Evolutionary conservation across 257 asterid genomes (phyloP).

Genomic region (Agastache rugosa): DNA sequence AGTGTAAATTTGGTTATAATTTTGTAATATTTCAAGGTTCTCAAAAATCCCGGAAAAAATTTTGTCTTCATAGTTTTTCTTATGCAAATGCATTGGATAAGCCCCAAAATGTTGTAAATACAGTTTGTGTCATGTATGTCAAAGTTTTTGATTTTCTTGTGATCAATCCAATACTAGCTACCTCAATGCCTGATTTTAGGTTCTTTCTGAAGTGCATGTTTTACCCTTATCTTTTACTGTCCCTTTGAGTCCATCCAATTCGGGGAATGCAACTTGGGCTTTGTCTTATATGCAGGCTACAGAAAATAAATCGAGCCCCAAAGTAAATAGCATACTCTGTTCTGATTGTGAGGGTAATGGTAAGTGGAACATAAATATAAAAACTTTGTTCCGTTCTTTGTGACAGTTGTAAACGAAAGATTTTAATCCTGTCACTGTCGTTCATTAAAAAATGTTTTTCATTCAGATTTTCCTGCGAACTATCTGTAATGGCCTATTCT

Average conservation of each 20-base stretch:
- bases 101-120: neutral
- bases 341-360: conserved; percentile 64
- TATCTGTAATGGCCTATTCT: too few relatives aligned
- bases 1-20: conserved; percentile 24
- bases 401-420: too few relatives aligned
- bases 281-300: conserved; percentile 47
- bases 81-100: conserved; percentile 9
- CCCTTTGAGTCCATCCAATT: neutral
- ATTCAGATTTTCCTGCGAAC: neutral
- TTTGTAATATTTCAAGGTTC: neutral
- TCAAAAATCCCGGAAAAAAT: too few relatives aligned
- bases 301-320: conserved; percentile 36
- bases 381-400: too few relatives aligned
- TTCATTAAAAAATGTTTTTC: too few relatives aligned
- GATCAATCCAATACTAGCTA: neutral
- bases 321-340: conserved; percentile 55
- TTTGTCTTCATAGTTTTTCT: neutral
- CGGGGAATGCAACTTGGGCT: conserved; percentile 18
- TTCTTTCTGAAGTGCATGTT: neutral
- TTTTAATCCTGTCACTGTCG: too few relatives aligned
- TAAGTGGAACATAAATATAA: conserved; percentile 31
- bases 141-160: neutral
- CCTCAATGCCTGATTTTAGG: neutral
- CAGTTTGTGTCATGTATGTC: neutral
- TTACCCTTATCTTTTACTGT: neutral